Base-by-base conservation (phyloP, 2,329 filamentous ascomycete genomes). In the Emergomyces africanus region DNA sequence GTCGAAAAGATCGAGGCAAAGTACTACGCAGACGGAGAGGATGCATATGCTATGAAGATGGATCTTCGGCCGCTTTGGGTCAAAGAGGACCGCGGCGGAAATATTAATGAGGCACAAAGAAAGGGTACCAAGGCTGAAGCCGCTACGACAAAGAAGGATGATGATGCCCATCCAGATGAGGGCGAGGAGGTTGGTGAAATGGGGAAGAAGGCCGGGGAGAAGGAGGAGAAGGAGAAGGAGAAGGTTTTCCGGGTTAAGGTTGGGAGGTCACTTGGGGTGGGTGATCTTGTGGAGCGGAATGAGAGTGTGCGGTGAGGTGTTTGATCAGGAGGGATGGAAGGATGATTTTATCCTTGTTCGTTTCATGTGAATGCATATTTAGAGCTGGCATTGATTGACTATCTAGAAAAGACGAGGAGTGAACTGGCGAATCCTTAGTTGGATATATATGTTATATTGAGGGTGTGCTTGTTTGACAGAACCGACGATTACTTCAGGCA, bases 21-120 rank as follows among this genome's bases (percentile, higher is more conserved):
- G 64, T 75, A 75, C 67, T 99, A 99, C 72, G 94, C 94, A 60
- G 94, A 99, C 73, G 92, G 92, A 61, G 94, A 99, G 77, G 90
- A 99, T 77, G 94, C 94, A 42, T 96, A 85, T 71, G 88, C 85
- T 70, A 99, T 99, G 94, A 86, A 85, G 63, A 88, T 96, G 72
- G 87, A 97, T 68, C 81, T 99, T 70, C 78, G 63, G 68, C 64
- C 54, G 64, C 74, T 70, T 72, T 78, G 70, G 74, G 69, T 72
- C 41, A 75, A 78, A 65, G 77, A 75, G 78, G 50, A 54, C 60
- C 71, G 79, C 51, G 76, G 73, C 25, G 75, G 72, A 42, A 70
- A 73, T 48, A 28, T 10, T 59, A 75, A 77, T 62, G 75, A 73
- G 60, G 75, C 75, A 63, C 74, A 73, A n/a, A 67, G 68, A 53